A percentile compares a stretch with the other conserved stretches of the same genome.
These are phyloP conservation scores for Trichoderma asperellum DNA, from an alignment of 2,329 filamentous ascomycete species.

Conservation along the genomic window DNA sequence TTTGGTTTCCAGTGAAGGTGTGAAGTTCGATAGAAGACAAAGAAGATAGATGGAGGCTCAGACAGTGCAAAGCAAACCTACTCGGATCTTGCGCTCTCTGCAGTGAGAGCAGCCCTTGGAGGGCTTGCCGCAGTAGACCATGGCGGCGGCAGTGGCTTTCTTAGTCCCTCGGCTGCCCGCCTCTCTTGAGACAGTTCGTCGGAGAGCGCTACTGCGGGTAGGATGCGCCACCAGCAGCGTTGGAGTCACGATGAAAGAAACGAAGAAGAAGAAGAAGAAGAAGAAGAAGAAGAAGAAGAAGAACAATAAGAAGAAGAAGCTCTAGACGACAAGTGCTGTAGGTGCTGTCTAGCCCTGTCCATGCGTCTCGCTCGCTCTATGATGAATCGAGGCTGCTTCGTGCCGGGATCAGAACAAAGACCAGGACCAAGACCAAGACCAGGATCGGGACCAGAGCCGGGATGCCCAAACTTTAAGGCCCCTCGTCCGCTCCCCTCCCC, in stretches of 20 bases:
- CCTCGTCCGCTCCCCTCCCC: not conserved
- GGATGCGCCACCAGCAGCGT: too few relatives aligned
- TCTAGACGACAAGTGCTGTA: not conserved
- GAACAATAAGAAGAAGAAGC: not conserved
- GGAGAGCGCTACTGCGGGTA: not conserved
- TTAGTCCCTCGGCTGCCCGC: not conserved
- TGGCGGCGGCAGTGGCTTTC: conserved; percentile 34
- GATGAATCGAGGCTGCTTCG: not conserved
- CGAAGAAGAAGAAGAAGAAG: not conserved
- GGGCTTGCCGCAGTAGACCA: conserved; percentile 63
- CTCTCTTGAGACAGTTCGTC: not conserved
- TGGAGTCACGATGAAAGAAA: not conserved
- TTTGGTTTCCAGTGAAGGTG: conserved; percentile 15
- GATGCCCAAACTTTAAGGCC: not conserved
- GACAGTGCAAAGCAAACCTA: conserved; percentile 44
- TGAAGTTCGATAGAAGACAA: not conserved
- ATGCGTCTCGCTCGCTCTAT: not conserved
- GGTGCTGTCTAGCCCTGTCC: not conserved
- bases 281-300: not conserved
- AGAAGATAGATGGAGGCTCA: not conserved
- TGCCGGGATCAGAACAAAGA: not conserved
- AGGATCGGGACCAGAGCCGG: not conserved
- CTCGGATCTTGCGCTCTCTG: conserved; percentile 59
- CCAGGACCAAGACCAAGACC: not conserved
- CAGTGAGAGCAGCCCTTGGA: conserved; percentile 61